Base-by-base conservation (phyloP, 2,329 filamentous ascomycete genomes). In the Leptographium procerum region DNA sequence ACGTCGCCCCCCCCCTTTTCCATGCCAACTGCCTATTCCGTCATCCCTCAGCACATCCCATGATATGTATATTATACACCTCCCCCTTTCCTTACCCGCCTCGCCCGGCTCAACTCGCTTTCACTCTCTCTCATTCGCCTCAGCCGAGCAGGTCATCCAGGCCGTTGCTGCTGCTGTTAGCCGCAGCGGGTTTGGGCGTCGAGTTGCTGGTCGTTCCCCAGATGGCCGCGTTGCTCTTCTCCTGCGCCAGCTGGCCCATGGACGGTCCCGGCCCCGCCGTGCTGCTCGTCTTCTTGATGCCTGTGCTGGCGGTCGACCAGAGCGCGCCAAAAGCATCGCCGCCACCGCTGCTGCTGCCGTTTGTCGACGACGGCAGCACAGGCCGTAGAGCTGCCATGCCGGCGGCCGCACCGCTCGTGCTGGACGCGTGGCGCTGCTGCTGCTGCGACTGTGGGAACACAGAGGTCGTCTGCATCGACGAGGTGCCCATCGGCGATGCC, bases 231-330 rank as follows among this genome's bases (percentile, higher is more conserved):
- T 86, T 91, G 60, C 91, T 94, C 80, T 97, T 96, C 73, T 96
- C 91, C 77, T 96, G 96, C n/a, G 91, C 92, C 56, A 99, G 83
- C 70, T 95, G 91, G 33, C 91, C 91, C 74, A 99, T 81, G 58
- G 91, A 91, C 59, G 85, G 87, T 0, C 88, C 88, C 60, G 85
- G 86, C 0, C 87, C 87, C 57, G 79, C 75, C 11, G 80, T 77
- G 2, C 13, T 26, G 28, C 84, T 80, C 61, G 73, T 78, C 75
- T 94, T 95, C 77, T 91, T 91, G 63, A 91, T 81, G 52, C 86
- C 85, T 13, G 80, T 80, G 63, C 85, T 89, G 31, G 85, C 86
- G 63, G 83, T 84, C 60, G 86, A 86, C 83, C 95, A 95, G 36
- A 99, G 78, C 24, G 86, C 88, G 16, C 91, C 91, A 66, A 99